These are phyloP conservation scores for Sarcomyxa edulis DNA, from an alignment of 768 basidiomycete species.

Conservation along the genomic window DNA sequence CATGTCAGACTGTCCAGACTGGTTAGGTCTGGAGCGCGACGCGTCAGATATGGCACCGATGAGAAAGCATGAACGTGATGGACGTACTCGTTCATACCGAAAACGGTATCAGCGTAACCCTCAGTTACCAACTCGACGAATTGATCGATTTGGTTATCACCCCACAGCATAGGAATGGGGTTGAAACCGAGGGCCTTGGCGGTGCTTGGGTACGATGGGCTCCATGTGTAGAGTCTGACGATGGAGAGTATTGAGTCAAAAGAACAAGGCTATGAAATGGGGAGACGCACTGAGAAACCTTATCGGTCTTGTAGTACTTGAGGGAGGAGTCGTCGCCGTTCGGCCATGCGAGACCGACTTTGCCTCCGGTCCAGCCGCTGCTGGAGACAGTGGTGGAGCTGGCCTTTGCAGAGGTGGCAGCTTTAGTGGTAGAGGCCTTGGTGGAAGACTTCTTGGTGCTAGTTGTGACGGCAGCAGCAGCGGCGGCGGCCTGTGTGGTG, in stretches of 20 bases:
- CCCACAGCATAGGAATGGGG: conserved; percentile 70
- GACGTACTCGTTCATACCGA: conserved; percentile 75
- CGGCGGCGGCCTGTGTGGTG: conserved; percentile 8
- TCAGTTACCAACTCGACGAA: conserved; percentile 41
- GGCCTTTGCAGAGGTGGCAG: conserved; percentile 10
- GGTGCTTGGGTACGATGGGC: conserved; percentile 37
- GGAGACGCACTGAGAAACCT: conserved; percentile 35
- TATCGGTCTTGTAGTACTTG: conserved; percentile 39
- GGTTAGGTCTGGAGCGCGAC: conserved; percentile 54
- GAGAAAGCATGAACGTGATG: neutral
- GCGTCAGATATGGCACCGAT: too few species aligned
- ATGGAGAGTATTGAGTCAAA: neutral
- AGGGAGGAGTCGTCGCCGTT: conserved; percentile 47
- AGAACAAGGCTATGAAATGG: neutral
- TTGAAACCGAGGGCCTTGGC: conserved; percentile 42
- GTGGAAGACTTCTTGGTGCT: too few species aligned
- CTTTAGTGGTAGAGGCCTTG: too few species aligned
- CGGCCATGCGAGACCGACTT: conserved; percentile 68
- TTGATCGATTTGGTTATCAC: conserved; percentile 39
- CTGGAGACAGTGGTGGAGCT: conserved; percentile 11
- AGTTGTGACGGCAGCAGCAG: too few species aligned
- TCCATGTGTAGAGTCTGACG: conserved; percentile 63
- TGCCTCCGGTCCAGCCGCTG: conserved; percentile 21
- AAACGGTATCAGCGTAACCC: conserved; percentile 44
- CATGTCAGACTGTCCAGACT: conserved; percentile 58